Base-by-base conservation (phyloP, 345 rosid species). In the Euphorbia tirucalli region DNA sequence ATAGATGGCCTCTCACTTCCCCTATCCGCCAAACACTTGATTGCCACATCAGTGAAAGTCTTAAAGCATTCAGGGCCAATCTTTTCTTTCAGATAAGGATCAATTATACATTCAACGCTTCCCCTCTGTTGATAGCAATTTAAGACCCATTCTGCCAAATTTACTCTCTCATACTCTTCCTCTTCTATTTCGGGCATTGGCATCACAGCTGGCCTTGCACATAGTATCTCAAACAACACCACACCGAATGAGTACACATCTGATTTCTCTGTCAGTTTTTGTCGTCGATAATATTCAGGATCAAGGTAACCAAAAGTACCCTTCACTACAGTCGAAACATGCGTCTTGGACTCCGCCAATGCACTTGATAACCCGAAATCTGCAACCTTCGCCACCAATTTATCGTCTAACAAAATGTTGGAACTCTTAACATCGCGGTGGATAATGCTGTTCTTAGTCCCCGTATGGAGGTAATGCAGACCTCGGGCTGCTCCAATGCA, bases 211-310 rank as follows among this genome's bases (percentile, higher is more conserved):
- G 74, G 78, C 66, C 80, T 69, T 1, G 72, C 83, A 13, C 86
- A 57, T 24, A 77, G 61, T 30, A 68, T 75, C 76, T 83, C 74
- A 15, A 83, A 74, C 16, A 80, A 11, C 3, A 83, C 82, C 65
- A 77, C 86, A 18, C 82, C 80, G 9, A 83, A 80, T 15, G 83
- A 77, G 63, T 70, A 76, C 16, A 70, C 73, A 60, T 70, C 73
- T 18, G 73, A 70, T 30, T 70, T 70, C 28, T 44, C 66, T 15
- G 73, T 70, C 39, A 70, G 66, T 30, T 70, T 43, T 28, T 27
- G 28, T 0, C 66, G 27, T 43, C 66, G 56, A 22, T 27, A 59
- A 16, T 70, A 61, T 61, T 61, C 66, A 61, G 66, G 66, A 61
- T 61, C 46, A 27, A 61, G 16, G 66, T 61, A 61, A 61, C 66